A percentile compares a stretch with the other conserved stretches of the same genome.
Conservation (phyloP, 495 filamentous ascomycete genomes). For the Hypoxylon rickii region DNA sequence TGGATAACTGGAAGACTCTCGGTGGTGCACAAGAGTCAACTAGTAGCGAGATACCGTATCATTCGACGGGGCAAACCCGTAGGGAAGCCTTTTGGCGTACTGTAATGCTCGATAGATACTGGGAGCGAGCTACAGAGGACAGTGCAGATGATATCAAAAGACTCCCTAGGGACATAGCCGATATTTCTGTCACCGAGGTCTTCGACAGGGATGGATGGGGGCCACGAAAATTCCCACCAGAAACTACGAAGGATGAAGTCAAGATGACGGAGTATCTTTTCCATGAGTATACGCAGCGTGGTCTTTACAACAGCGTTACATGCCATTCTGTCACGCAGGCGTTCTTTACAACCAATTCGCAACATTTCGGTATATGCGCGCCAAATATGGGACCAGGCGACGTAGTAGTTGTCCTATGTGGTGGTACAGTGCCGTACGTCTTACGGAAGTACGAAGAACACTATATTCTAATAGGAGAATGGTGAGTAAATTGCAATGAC, state of each 20-base stretch:
- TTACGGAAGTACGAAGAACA: background rate
- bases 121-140: too few species aligned
- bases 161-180: background rate
- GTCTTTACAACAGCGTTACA: background rate
- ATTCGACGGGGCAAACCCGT: background rate
- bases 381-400: background rate
- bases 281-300: background rate
- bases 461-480: background rate
- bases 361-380: background rate
- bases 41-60: background rate
- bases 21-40: background rate
- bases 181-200: background rate
- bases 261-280: background rate
- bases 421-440: background rate
- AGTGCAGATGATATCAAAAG: background rate
- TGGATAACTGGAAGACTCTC: background rate
- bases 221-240: background rate
- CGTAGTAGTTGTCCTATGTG: background rate
- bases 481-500: background rate
- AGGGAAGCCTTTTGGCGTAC: background rate
- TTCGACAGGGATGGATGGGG: background rate
- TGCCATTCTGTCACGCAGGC: background rate
- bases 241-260: background rate
- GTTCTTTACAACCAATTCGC: background rate
- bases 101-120: background rate